These are phyloP conservation scores for Pseudodiploospora longispora DNA, from an alignment of 2,329 filamentous ascomycete genomes.

Conservation along the genomic window DNA sequence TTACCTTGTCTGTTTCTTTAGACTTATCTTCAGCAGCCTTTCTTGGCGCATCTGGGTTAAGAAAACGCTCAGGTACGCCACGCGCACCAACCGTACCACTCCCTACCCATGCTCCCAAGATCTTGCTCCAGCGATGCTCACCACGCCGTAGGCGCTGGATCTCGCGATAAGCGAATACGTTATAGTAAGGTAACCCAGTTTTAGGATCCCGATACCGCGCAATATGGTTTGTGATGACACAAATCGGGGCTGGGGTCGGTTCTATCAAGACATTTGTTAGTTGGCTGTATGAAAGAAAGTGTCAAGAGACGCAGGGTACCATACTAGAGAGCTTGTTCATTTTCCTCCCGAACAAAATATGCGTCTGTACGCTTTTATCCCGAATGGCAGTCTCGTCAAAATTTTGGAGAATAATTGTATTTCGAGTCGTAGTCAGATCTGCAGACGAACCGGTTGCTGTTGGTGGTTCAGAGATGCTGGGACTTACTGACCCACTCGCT, in stretches of 20 bases:
- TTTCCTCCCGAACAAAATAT: slow-evolving; percentile 50
- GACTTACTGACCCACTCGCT: slow-evolving; percentile 4
- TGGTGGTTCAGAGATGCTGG: slow-evolving; percentile 5
- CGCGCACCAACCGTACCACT: slow-evolving; percentile 53
- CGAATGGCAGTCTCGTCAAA: slow-evolving; percentile 49
- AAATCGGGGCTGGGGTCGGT: slow-evolving; percentile 48
- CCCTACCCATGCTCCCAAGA: slow-evolving; percentile 79
- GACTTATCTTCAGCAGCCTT: slow-evolving; percentile 12
- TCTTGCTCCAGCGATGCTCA: slow-evolving; percentile 72
- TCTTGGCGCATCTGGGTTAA: slow-evolving; percentile 25
- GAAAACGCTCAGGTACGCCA: slow-evolving; percentile 75
- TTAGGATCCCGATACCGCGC: slow-evolving; percentile 79
- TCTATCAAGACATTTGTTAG: slow-evolving; percentile 26
- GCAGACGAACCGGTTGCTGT: background rate
- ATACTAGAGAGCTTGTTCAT: slow-evolving; percentile 50
- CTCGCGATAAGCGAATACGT: slow-evolving; percentile 71
- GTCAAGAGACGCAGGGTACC: slow-evolving; percentile 14
- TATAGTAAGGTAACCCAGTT: slow-evolving; percentile 75
- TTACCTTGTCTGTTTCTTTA: slow-evolving; percentile 8
- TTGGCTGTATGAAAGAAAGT: background rate
- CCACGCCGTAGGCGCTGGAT: slow-evolving; percentile 66
- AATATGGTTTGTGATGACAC: slow-evolving; percentile 73
- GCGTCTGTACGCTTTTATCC: slow-evolving; percentile 49
- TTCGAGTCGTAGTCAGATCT: slow-evolving; percentile 31
- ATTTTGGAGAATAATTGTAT: slow-evolving; percentile 52